A percentile compares a stretch with the other conserved stretches of the same genome.
Conservation (phyloP, 2,329 filamentous ascomycete genomes). For the Pseudohalonectria lignicola region DNA sequence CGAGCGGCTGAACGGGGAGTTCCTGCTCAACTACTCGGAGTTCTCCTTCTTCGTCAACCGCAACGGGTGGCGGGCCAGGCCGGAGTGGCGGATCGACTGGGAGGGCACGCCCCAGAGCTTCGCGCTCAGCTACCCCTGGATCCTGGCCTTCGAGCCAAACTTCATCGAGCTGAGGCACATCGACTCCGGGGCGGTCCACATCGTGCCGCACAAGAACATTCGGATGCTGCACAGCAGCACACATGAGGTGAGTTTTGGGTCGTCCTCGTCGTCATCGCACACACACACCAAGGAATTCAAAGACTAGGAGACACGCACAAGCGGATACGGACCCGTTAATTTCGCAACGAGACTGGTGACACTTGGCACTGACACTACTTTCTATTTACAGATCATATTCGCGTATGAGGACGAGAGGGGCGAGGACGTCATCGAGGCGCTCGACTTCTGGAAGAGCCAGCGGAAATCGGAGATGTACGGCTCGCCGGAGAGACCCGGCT, state of each 20-base stretch:
- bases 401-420: slow-evolving; percentile 94
- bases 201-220: slow-evolving; percentile 92
- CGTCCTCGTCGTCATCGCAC: too few relatives aligned
- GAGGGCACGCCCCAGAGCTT: slow-evolving; percentile 88
- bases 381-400: slow-evolving; percentile 71
- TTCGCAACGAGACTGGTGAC: too few relatives aligned
- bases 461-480: too few relatives aligned
- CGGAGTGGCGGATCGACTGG: slow-evolving; percentile 97
- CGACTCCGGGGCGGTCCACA: slow-evolving; percentile 88
- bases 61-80: slow-evolving; percentile 91
- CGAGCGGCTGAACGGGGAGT: slow-evolving; percentile 92
- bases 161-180: slow-evolving; percentile 96
- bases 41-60: slow-evolving; percentile 99
- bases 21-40: slow-evolving; percentile 94
- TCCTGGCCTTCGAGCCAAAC: slow-evolving; percentile 91
- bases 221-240: slow-evolving; percentile 96
- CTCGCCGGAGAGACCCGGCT: too few relatives aligned
- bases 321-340: too few relatives aligned
- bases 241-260: slow-evolving; percentile 62
- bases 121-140: slow-evolving; percentile 92
- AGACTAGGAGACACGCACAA: too few relatives aligned
- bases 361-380: neutral
- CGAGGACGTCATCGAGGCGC: slow-evolving; percentile 83
- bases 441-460: slow-evolving; percentile 87
- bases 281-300: too few relatives aligned